Conservation (phyloP, 2,329 filamentous ascomycete genomes). For the Coleophoma cylindrospora region DNA sequence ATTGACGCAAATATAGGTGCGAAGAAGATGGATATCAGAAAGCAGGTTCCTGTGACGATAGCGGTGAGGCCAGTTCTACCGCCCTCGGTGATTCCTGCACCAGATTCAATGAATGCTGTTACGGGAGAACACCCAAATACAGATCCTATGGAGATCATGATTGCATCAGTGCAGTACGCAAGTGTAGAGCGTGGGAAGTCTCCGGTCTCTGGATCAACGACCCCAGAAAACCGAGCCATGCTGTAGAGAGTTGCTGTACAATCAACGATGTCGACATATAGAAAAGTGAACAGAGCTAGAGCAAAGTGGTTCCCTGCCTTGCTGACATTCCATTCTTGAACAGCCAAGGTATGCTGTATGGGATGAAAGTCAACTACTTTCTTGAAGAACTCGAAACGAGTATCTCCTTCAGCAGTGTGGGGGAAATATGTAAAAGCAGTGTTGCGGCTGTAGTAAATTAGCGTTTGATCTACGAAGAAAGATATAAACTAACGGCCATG, state of each 20-base stretch:
- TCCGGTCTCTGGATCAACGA: slow-evolving; percentile 59
- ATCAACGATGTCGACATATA: slow-evolving; percentile 77
- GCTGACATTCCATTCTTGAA: slow-evolving; percentile 60
- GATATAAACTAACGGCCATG: slow-evolving; percentile 57
- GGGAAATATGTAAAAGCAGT: slow-evolving; percentile 73
- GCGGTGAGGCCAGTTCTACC: slow-evolving; percentile 69
- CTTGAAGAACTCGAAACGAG: slow-evolving; percentile 67
- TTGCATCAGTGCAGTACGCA: slow-evolving; percentile 69
- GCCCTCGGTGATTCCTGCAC: slow-evolving; percentile 71
- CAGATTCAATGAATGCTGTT: slow-evolving; percentile 71
- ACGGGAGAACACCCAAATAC: slow-evolving; percentile 67
- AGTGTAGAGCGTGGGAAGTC: slow-evolving; percentile 83
- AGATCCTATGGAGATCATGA: slow-evolving; percentile 66
- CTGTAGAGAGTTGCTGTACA: slow-evolving; percentile 74
- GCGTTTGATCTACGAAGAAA: neutral
- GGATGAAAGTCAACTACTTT: slow-evolving; percentile 68
- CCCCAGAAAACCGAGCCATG: slow-evolving; percentile 72
- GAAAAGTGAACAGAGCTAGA: slow-evolving; percentile 69
- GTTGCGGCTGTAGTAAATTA: slow-evolving; percentile 40
- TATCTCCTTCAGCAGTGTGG: slow-evolving; percentile 56
- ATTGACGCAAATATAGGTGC: slow-evolving; percentile 73
- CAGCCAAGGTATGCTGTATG: slow-evolving; percentile 56
- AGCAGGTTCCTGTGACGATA: slow-evolving; percentile 64
- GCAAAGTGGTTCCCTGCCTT: slow-evolving; percentile 53
- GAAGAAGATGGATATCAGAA: slow-evolving; percentile 69